phyloP scores from a whole-genome alignment of 805 yeast genomes.

The Priceomyces haplophilus region DNA sequence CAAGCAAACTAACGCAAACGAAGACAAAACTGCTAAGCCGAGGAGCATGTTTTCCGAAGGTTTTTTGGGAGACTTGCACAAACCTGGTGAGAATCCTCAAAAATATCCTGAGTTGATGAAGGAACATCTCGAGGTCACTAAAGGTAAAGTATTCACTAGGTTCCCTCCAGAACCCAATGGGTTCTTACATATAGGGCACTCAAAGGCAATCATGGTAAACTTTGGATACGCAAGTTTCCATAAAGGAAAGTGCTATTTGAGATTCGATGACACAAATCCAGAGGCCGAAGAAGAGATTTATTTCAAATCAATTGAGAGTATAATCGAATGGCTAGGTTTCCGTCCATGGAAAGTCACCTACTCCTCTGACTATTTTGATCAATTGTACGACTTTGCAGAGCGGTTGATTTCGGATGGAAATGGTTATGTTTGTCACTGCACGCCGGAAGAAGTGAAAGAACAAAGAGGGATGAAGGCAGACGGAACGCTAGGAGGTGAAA shows the following conservation, averaged over 20 bases:
- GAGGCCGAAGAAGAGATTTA: constrained; percentile 96
- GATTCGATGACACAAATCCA: constrained; percentile 98
- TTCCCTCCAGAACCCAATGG: constrained; percentile 99
- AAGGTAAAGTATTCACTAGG: constrained; percentile 84
- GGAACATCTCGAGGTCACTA: constrained; percentile 73
- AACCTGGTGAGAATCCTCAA: constrained; percentile 94
- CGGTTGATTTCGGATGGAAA: constrained; percentile 62
- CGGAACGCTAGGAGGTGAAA: constrained; percentile 91
- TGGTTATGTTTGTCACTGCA: constrained; percentile 92
- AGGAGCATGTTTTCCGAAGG: constrained; percentile 94
- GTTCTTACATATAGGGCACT: constrained; percentile 94
- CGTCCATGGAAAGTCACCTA: constrained; percentile 92
- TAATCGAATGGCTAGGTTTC: constrained; percentile 93
- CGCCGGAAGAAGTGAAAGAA: constrained; percentile 83
- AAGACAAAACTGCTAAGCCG: constrained; percentile 16
- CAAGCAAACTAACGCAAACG: constrained; percentile 16
- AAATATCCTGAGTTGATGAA: constrained; percentile 79
- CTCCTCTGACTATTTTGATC: constrained; percentile 92
- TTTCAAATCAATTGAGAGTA: constrained; percentile 76
- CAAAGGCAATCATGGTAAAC: constrained; percentile 96
- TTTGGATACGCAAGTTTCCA: constrained; percentile 93
- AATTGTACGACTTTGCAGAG: constrained; percentile 86
- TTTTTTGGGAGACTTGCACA: constrained; percentile 90
- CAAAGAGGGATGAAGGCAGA: constrained; percentile 90
- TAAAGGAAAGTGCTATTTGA: constrained; percentile 83